Conservation (phyloP, 2,329 filamentous ascomycete species). For the Polytolypa hystricis region DNA sequence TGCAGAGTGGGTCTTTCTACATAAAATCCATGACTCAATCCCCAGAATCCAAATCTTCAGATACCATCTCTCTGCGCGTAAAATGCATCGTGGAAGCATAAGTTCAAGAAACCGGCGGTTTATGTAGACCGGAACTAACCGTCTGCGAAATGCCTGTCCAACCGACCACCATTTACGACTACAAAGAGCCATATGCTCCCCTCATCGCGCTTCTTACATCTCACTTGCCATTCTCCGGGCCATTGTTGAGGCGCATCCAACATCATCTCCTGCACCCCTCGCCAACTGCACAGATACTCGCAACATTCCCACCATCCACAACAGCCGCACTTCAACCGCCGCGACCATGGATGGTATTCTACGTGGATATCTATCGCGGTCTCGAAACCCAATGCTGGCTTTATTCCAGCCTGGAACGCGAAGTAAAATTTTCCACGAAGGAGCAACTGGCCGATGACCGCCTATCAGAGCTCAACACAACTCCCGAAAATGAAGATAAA, state of each 20-base stretch:
- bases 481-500: not conserved
- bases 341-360: conserved; percentile 29
- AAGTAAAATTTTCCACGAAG: conserved; percentile 2
- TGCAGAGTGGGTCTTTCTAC: no score
- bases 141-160: no score
- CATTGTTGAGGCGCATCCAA: conserved; percentile 30
- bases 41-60: no score
- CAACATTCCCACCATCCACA: conserved; percentile 19
- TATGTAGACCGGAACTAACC: no score
- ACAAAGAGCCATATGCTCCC: conserved; percentile 5
- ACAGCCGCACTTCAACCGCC: conserved; percentile 1
- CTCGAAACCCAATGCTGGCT: conserved; percentile 32
- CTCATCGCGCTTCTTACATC: conserved; percentile 21
- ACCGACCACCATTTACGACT: conserved; percentile 11
- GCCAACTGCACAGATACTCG: conserved; percentile 22
- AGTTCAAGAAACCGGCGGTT: no score
- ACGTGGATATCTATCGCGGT: conserved; percentile 28
- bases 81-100: no score
- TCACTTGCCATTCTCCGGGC: conserved; percentile 28
- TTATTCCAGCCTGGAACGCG: conserved; percentile 31
- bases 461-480: not conserved
- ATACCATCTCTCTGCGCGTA: no score
- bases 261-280: conserved; percentile 23
- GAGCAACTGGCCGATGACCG: not conserved
- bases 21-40: no score